Conservation (phyloP, 23 red algal species). For the Gracilaria gracilis region DNA sequence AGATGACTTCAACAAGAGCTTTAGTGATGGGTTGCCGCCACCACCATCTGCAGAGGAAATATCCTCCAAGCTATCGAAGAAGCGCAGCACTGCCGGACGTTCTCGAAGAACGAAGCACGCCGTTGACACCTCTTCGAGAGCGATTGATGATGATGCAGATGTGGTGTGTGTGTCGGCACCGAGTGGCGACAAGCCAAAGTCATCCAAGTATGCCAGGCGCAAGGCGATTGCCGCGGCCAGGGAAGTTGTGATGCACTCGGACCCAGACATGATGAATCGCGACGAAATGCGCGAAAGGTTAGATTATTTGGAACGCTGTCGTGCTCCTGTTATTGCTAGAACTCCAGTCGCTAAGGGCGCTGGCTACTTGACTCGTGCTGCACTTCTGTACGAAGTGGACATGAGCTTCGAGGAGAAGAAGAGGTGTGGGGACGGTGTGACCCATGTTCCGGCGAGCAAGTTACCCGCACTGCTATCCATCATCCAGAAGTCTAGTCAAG, state of each 20-base stretch:
- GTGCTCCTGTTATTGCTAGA: slow-evolving; percentile 43
- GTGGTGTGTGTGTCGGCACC: slow-evolving; percentile 18
- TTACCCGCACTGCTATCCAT: slow-evolving; percentile 56
- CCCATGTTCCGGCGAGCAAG: slow-evolving; percentile 56
- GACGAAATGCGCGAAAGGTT: slow-evolving; percentile 54
- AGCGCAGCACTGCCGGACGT: slow-evolving; percentile 3
- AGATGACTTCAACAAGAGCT: slow-evolving; percentile 76
- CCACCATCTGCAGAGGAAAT: slow-evolving; percentile 8
- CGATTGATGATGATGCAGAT: neutral
- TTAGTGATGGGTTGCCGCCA: slow-evolving; percentile 43
- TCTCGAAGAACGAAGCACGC: neutral
- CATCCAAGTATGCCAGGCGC: slow-evolving; percentile 7
- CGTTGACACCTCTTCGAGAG: slow-evolving; percentile 2
- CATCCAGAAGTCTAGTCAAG: slow-evolving; percentile 32
- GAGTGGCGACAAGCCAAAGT: neutral
- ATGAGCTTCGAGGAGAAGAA: slow-evolving; percentile 80
- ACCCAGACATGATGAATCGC: slow-evolving; percentile 1
- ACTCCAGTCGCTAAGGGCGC: slow-evolving; percentile 64
- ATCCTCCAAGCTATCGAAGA: neutral
- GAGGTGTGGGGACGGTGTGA: slow-evolving; percentile 41
- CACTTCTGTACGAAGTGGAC: slow-evolving; percentile 56
- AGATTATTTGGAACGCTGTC: slow-evolving; percentile 47
- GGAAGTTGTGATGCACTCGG: slow-evolving; percentile 22
- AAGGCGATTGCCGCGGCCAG: slow-evolving; percentile 5
- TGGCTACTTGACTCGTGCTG: slow-evolving; percentile 62